phyloP scores from a whole-genome alignment of 2,329 filamentous ascomycete species.

The Trichoderma atrobrunneum region DNA sequence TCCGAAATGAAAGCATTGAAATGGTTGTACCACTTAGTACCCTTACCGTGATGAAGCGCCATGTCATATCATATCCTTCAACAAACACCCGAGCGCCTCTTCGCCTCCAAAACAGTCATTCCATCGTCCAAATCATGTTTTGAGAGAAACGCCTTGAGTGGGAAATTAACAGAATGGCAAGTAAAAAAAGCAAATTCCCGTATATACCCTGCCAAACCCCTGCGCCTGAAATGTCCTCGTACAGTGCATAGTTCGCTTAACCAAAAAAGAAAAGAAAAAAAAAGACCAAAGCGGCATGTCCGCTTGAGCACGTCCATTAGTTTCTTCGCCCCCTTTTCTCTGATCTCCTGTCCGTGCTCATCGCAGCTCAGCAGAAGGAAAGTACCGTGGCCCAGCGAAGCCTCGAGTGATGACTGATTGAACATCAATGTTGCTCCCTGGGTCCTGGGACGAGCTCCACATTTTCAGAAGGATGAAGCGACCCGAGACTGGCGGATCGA shows the following conservation, averaged over 20 bases:
- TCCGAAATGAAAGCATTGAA: slow-evolving; percentile 7
- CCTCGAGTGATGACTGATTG: slow-evolving; percentile 81
- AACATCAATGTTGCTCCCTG: slow-evolving; percentile 76
- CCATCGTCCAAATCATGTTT: background rate
- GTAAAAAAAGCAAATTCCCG: background rate
- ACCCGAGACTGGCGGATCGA: slow-evolving; percentile 77
- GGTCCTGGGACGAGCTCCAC: slow-evolving; percentile 72
- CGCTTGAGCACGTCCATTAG: background rate
- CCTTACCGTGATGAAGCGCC: background rate
- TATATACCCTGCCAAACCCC: slow-evolving; percentile 8
- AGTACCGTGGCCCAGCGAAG: slow-evolving; percentile 81
- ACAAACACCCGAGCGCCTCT: background rate
- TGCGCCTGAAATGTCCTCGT: background rate
- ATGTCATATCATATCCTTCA: background rate
- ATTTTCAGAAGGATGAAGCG: slow-evolving; percentile 86
- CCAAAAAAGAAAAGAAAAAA: background rate
- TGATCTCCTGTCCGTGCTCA: slow-evolving; percentile 32
- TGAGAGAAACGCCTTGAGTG: background rate
- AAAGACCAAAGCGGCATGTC: background rate
- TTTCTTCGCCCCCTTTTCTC: background rate
- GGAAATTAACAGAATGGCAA: background rate
- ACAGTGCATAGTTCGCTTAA: slow-evolving; percentile 11
- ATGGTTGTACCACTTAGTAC: background rate
- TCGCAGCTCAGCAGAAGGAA: slow-evolving; percentile 64
- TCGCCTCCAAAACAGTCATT: background rate